phyloP scores from a whole-genome alignment of 257 asterid species.

The Solanum habrochaites region DNA sequence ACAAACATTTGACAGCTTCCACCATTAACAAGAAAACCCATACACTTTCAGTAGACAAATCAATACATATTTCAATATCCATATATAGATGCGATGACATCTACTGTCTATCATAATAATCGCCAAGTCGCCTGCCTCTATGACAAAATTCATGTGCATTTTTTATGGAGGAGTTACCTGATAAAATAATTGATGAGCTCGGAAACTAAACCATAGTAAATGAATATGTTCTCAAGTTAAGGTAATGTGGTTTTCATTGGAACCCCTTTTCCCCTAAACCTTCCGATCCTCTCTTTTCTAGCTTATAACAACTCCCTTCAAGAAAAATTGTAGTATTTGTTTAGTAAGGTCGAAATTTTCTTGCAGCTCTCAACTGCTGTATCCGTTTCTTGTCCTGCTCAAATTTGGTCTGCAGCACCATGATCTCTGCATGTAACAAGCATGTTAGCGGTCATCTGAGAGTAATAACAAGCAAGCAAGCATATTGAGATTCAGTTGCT shows the following conservation, averaged over 20 bases:
- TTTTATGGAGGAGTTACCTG: background rate
- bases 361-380: slow-evolving; percentile 77
- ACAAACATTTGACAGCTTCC: background rate
- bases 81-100: background rate
- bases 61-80: background rate
- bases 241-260: background rate
- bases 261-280: background rate
- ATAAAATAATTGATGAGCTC: background rate
- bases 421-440: slow-evolving; percentile 42
- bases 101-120: background rate
- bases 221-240: background rate
- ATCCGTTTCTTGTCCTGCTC: slow-evolving; percentile 88
- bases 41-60: background rate
- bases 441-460: background rate
- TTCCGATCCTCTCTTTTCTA: background rate
- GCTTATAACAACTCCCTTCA: background rate
- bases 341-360: slow-evolving; percentile 77
- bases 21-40: background rate
- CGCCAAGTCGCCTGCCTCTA: background rate
- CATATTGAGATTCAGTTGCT: background rate
- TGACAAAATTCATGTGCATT: background rate
- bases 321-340: background rate
- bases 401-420: slow-evolving; percentile 81
- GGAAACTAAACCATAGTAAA: background rate
- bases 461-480: background rate